A percentile compares a stretch with the other conserved stretches of the same genome.
Evolutionary conservation across 1,284 basidiomycete species (phyloP).

Genomic region (Cryptococcus sp.): DNA sequence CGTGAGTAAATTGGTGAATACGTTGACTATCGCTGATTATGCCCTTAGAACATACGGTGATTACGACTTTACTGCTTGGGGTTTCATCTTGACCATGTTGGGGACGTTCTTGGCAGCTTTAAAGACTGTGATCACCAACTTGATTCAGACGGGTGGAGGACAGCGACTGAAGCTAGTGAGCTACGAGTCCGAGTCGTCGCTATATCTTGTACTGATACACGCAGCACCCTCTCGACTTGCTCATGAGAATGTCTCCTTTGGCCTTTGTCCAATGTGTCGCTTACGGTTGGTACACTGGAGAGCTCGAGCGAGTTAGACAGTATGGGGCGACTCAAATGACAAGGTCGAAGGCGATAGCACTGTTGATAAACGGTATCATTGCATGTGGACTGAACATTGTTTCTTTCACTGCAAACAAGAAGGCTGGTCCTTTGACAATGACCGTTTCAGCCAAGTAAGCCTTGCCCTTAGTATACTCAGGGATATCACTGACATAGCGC

Average conservation of each 20-base stretch:
- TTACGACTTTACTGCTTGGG: slow-evolving; percentile 77
- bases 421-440: slow-evolving; percentile 60
- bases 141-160: slow-evolving; percentile 57
- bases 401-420: slow-evolving; percentile 85
- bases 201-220: slow-evolving; percentile 21
- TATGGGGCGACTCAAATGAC: slow-evolving; percentile 58
- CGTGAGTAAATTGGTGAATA: slow-evolving; percentile 56
- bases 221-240: slow-evolving; percentile 77
- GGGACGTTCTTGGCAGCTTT: slow-evolving; percentile 84
- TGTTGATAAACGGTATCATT: slow-evolving; percentile 72
- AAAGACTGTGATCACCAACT: slow-evolving; percentile 84
- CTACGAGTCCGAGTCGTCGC: not conserved
- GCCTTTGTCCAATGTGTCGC: slow-evolving; percentile 80
- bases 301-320: slow-evolving; percentile 61
- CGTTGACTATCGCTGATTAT: not conserved
- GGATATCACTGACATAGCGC: not conserved
- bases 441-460: slow-evolving; percentile 46
- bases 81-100: slow-evolving; percentile 75
- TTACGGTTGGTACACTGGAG: slow-evolving; percentile 70
- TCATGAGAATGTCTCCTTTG: slow-evolving; percentile 77
- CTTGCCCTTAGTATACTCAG: not conserved
- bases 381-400: slow-evolving; percentile 89
- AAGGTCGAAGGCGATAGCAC: slow-evolving; percentile 52
- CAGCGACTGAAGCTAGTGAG: slow-evolving; percentile 44
- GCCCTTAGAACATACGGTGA: slow-evolving; percentile 73